A percentile compares a stretch with the other conserved stretches of the same genome.
phyloP scores from a whole-genome alignment of 495 filamentous ascomycete species.

The Cryomyces antarcticus region DNA sequence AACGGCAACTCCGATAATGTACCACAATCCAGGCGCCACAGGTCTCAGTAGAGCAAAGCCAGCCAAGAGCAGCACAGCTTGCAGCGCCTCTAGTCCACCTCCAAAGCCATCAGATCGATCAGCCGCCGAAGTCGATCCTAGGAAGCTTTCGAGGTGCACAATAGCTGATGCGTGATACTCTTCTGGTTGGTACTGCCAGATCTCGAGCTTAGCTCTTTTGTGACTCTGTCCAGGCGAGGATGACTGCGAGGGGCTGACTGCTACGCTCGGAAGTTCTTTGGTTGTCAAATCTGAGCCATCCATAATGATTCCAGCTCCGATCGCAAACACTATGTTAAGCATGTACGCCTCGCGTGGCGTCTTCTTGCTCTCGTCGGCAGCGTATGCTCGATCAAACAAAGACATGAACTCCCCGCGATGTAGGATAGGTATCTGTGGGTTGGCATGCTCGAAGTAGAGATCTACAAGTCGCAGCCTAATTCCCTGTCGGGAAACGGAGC shows the following conservation, averaged over 20 bases:
- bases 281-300: constrained; percentile 28
- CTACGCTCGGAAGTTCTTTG: not conserved
- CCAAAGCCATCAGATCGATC: constrained; percentile 41
- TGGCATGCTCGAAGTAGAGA: constrained; percentile 88
- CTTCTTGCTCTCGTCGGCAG: constrained; percentile 41
- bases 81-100: constrained; percentile 73
- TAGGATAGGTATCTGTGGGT: constrained; percentile 84
- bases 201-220: constrained; percentile 31
- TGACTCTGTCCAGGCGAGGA: constrained; percentile 18
- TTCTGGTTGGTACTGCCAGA: constrained; percentile 65
- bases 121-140: constrained; percentile 39
- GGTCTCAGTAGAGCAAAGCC: constrained; percentile 81
- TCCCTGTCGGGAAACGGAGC: constrained; percentile 66
- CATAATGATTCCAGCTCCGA: constrained; percentile 82
- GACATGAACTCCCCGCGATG: constrained; percentile 74
- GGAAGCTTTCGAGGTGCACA: constrained; percentile 70
- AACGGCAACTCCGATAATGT: constrained; percentile 85
- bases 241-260: constrained; percentile 19
- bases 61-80: constrained; percentile 75
- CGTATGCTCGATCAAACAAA: constrained; percentile 62
- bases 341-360: constrained; percentile 74
- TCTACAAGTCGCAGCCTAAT: constrained; percentile 48
- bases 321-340: constrained; percentile 95
- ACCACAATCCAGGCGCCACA: constrained; percentile 87
- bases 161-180: constrained; percentile 93